Base-by-base conservation (phyloP, 345 rosid genomes). In the Luvunga scandens region DNA sequence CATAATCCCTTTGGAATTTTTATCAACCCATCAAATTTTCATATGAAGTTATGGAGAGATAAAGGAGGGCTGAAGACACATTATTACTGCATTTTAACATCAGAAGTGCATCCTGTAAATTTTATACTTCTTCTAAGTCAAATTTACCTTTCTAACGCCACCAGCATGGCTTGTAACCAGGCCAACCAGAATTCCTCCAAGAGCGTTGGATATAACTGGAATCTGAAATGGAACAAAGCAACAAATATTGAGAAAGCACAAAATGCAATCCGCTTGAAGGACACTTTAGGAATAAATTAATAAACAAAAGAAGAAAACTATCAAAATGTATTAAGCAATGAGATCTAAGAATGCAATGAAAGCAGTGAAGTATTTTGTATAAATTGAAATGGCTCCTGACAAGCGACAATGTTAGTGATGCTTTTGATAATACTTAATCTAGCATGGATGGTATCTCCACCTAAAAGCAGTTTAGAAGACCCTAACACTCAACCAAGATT, bases 171-270 rank as follows among this genome's bases (percentile, higher is more conserved):
- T 94, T 76, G 99, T 96, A 53, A 96, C 91, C 27, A 96, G 87
- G 71, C 99, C 99, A 75, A 96, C 99, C 56, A 96, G 98, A 79
- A 96, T 96, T 53, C 99, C 99, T 56, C 98, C 97, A 42, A 96
- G 87, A 4, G 99, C 91, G 86, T 96, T 96, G 70, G 83, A 78
- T 75, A 90, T 66, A 72, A 96, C 91, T 14, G 98, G 98, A 78
- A 96, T 87, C 98, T 96, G 89, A 57, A 82, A 78, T 33, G 65
- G 57, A 63, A 78, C 34, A 80, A 34, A 66, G 61, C 53, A 53
- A 53, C 21, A 27, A 8, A 4, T 21, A 7, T 28, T 57, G 34
- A 4, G 31, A 18, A 60, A 34, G 21, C 1, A 24, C 33, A 60
- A 36, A n/a, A 14, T 73, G 67, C 38, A 72, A 28, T 27, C 25